Percentiles rank a stretch among this genome's conserved stretches.
Conservation (phyloP, 176 grass and related monocot genomes). For the Urochloa ruziziensis region DNA sequence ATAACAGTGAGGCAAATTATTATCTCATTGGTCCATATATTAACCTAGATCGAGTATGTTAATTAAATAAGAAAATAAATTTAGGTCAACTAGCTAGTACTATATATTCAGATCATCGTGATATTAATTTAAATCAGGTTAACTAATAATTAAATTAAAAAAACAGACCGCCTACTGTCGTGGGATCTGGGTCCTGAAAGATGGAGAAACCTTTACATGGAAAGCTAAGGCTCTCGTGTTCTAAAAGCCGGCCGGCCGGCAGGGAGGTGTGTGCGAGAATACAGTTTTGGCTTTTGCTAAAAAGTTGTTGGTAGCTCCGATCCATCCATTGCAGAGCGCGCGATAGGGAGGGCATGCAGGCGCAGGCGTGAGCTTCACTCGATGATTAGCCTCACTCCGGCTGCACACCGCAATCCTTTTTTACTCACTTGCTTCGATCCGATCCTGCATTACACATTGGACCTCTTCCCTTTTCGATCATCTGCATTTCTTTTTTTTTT, state of each 20-base stretch:
- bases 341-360: background rate
- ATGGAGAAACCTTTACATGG: background rate
- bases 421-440: background rate
- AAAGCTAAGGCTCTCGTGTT: background rate
- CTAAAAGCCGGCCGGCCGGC: background rate
- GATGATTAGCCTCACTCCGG: slow-evolving; percentile 37
- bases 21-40: too few relatives aligned
- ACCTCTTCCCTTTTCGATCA: too few relatives aligned
- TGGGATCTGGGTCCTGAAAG: slow-evolving; percentile 1
- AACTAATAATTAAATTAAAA: too few relatives aligned
- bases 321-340: background rate
- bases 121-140: too few relatives aligned
- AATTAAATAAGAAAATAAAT: too few relatives aligned
- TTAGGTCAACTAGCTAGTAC: too few relatives aligned
- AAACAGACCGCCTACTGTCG: too few relatives aligned
- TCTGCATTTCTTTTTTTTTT: too few relatives aligned
- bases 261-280: slow-evolving; percentile 32
- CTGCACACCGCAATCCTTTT: background rate
- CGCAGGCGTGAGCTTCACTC: slow-evolving; percentile 44
- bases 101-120: too few relatives aligned
- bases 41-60: too few relatives aligned
- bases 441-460: background rate
- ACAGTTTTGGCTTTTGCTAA: slow-evolving; percentile 36
- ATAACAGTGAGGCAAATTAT: too few relatives aligned
- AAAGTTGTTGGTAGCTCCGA: slow-evolving; percentile 11